Base-by-base conservation (phyloP, 2,329 filamentous ascomycete genomes). In the Grosmannia clavigera region DNA sequence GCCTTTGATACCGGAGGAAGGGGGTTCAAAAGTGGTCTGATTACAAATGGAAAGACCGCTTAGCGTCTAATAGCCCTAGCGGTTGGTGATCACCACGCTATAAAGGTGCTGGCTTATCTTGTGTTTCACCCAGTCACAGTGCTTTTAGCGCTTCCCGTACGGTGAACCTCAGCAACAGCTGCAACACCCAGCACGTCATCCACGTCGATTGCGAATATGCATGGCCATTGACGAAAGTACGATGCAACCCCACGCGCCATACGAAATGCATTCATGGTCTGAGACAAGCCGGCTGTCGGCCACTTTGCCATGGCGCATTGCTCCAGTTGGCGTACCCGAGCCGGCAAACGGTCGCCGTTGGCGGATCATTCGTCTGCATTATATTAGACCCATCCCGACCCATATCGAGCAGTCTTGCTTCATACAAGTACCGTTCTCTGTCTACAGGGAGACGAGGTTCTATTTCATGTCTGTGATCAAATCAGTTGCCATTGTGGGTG, bases 401-500 rank as follows among this genome's bases (percentile, higher is more conserved):
- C n/a, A 12, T 22, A 14, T n/a, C 12, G 19, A n/a, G 9, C 27
- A 31, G 51, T 33, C 51, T 53, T 19, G 27, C 27, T 31, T 46
- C 40, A 3, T 43, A 19, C 43, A 6, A 12, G 5, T 14, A 6
- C 40, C 40, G 40, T 43, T 19, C 5, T 38, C 35, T 14, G 29
- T 31, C 6, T 35, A 35, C 33, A 35, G 48, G 6, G 48, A 16
- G 51, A 35, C 6, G 3, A 54, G 31, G 31, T 19, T 12, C 25
- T 19, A 7, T 27, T 33, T 6, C 31, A 63, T 63, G 62, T 25
- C 62, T 5, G 5, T n/a, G 14, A 58, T 64, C 29, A 62, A 60
- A 27, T 63, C 63, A 0, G 58, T 64, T 12, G 62, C 62, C 46
- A 61, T 64, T 19, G 55, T 64, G 19, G 63, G 63, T n/a, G 63